Percentiles rank a stretch among this genome's conserved stretches.
Conservation (phyloP, 768 basidiomycete genomes). For the Imleria badia region DNA sequence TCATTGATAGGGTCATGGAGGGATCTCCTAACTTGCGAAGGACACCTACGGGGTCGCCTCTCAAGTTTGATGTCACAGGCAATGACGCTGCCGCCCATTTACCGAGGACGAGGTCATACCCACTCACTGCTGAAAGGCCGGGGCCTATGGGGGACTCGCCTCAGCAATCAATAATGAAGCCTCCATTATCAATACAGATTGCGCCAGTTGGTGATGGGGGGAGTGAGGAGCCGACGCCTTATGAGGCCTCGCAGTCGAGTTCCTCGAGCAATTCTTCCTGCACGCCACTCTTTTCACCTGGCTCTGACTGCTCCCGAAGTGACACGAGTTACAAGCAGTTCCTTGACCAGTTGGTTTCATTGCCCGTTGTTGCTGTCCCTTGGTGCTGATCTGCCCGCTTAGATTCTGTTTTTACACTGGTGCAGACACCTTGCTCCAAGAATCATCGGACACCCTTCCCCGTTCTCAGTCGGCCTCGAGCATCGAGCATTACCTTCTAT, state of each 20-base stretch:
- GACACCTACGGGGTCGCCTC: slow-evolving; percentile 53
- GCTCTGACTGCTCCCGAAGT: slow-evolving; percentile 23
- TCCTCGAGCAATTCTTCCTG: slow-evolving; percentile 47
- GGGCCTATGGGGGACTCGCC: slow-evolving; percentile 9
- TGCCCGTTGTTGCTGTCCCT: not conserved
- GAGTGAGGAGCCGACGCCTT: slow-evolving; percentile 47
- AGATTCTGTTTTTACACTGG: slow-evolving; percentile 88
- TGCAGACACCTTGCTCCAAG: slow-evolving; percentile 36
- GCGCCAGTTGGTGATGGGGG: slow-evolving; percentile 16
- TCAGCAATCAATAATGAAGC: slow-evolving; percentile 6
- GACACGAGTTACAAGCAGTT: slow-evolving; percentile 59
- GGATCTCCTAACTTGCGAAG: slow-evolving; percentile 35
- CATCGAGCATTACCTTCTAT: slow-evolving; percentile 49
- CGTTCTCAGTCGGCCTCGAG: slow-evolving; percentile 54
- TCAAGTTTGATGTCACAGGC: slow-evolving; percentile 19
- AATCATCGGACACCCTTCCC: slow-evolving; percentile 28
- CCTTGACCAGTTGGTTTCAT: slow-evolving; percentile 55
- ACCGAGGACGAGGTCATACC: slow-evolving; percentile 39
- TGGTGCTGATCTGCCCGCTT: slow-evolving; percentile 6
- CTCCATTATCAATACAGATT: slow-evolving; percentile 13
- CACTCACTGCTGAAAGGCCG: slow-evolving; percentile 14
- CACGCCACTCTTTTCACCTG: slow-evolving; percentile 44
- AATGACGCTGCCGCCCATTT: slow-evolving; percentile 24
- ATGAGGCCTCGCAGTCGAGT: slow-evolving; percentile 41
- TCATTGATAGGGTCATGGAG: slow-evolving; percentile 44